These are phyloP conservation scores for Pythium brachiatum DNA, from an alignment of 352 stramenopile species.

Conservation along the genomic window DNA sequence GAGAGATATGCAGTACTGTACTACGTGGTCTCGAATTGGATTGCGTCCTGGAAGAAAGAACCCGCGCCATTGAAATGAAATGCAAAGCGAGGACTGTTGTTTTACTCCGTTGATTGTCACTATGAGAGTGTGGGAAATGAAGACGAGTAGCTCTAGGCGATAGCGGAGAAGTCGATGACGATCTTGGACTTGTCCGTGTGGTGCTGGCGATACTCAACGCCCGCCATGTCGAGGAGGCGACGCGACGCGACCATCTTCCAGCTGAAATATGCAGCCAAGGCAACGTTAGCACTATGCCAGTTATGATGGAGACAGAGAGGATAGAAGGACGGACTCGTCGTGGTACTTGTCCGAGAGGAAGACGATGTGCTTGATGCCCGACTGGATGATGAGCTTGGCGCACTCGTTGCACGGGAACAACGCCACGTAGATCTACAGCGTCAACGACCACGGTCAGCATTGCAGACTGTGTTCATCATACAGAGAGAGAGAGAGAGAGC, in stretches of 20 bases:
- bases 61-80: neutral
- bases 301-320: neutral
- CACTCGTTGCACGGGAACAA: conserved; percentile 99
- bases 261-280: conserved; percentile 25
- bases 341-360: conserved; percentile 97
- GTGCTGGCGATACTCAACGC: conserved; percentile 63
- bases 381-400: conserved; percentile 98
- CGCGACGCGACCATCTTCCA: conserved; percentile 88
- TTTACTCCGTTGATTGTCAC: neutral
- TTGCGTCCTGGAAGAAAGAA: neutral
- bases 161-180: conserved; percentile 59
- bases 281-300: neutral
- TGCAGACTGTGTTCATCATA: neutral
- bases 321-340: conserved; percentile 52
- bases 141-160: conserved; percentile 4
- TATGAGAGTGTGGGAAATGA: neutral
- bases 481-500: neutral
- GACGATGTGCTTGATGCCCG: conserved; percentile 94
- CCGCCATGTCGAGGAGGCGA: conserved; percentile 86
- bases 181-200: conserved; percentile 50
- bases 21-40: no score
- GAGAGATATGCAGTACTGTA: neutral
- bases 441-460: neutral
- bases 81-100: neutral
- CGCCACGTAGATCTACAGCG: conserved; percentile 93